Evolutionary conservation across 2,329 filamentous ascomycete genomes (phyloP).

Genomic region (Phaeosphaeriaceae sp.): DNA sequence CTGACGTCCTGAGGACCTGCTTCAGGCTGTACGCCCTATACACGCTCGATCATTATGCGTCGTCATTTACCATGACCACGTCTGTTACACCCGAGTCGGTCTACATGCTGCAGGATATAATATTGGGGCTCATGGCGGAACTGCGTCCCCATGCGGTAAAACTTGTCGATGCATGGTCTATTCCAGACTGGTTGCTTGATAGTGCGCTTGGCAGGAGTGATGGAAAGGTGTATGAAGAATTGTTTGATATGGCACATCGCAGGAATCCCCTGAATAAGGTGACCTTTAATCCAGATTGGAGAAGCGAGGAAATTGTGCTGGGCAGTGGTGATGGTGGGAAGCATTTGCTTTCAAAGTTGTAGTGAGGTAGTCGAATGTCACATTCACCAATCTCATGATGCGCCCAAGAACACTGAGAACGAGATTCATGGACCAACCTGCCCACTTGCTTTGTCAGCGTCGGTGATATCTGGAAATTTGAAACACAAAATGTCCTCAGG

Average conservation of each 20-base stretch:
- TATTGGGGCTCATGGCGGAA: conserved; percentile 57
- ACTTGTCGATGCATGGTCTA: conserved; percentile 61
- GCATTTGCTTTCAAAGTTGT: conserved; percentile 36
- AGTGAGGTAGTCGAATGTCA: conserved; percentile 2
- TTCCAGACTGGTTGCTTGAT: conserved; percentile 62
- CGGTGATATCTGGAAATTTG: too few species aligned
- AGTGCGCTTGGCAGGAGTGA: conserved; percentile 61
- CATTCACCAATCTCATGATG: not conserved
- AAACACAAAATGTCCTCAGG: too few species aligned
- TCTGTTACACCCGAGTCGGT: conserved; percentile 54
- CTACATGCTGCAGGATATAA: conserved; percentile 48
- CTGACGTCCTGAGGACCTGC: conserved; percentile 49
- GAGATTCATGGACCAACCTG: too few species aligned
- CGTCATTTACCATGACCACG: conserved; percentile 55
- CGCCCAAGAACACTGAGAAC: too few species aligned
- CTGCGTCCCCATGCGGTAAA: conserved; percentile 61
- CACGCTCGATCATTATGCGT: conserved; percentile 56
- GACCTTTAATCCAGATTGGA: conserved; percentile 61
- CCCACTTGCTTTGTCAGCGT: too few species aligned
- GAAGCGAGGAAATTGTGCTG: conserved; percentile 59
- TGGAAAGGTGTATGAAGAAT: conserved; percentile 62
- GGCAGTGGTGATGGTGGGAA: conserved; percentile 52
- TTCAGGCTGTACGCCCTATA: conserved; percentile 59
- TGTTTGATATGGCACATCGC: conserved; percentile 60
- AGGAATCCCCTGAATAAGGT: conserved; percentile 60